phyloP scores from a whole-genome alignment of 331 rosid species.

The Phaseolus coccineus region DNA sequence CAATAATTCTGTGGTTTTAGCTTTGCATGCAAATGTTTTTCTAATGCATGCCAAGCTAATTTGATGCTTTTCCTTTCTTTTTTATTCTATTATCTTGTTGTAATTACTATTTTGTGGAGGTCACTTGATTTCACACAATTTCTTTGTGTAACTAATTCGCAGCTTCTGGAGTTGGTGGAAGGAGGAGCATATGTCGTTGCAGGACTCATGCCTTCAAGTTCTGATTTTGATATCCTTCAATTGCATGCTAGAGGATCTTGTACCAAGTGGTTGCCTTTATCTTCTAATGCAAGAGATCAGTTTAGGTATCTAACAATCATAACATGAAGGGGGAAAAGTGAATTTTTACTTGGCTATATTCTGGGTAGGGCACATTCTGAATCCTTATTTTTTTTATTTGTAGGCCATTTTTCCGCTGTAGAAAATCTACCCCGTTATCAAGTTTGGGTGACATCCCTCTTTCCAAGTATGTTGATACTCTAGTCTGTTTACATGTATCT shows the following conservation, averaged over 20 bases:
- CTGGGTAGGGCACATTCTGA: constrained; percentile 39
- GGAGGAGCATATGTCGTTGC: constrained; percentile 78
- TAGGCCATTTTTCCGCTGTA: constrained; percentile 72
- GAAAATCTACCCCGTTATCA: constrained; percentile 64
- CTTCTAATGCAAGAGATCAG: constrained; percentile 55
- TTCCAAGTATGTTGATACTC: constrained; percentile 62
- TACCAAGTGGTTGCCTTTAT: constrained; percentile 74
- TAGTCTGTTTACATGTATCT: constrained; percentile 10
- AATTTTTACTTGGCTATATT: constrained; percentile 6
- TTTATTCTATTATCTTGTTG: constrained; percentile 11
- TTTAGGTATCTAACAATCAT: constrained; percentile 51
- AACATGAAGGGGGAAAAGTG: background rate
- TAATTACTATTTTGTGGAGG: constrained; percentile 19
- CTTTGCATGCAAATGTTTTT: constrained; percentile 8
- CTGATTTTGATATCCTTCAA: constrained; percentile 63
- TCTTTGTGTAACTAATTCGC: constrained; percentile 49
- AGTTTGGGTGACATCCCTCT: constrained; percentile 71
- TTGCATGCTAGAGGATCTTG: constrained; percentile 80
- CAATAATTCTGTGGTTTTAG: background rate
- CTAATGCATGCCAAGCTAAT: background rate
- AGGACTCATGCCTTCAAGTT: constrained; percentile 73
- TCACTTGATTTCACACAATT: constrained; percentile 36
- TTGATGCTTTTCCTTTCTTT: background rate
- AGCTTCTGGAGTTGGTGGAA: constrained; percentile 82
- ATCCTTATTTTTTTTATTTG: constrained; percentile 35